Base-by-base conservation (phyloP, 202 grass and related monocot species). In the Carex arenaria region DNA sequence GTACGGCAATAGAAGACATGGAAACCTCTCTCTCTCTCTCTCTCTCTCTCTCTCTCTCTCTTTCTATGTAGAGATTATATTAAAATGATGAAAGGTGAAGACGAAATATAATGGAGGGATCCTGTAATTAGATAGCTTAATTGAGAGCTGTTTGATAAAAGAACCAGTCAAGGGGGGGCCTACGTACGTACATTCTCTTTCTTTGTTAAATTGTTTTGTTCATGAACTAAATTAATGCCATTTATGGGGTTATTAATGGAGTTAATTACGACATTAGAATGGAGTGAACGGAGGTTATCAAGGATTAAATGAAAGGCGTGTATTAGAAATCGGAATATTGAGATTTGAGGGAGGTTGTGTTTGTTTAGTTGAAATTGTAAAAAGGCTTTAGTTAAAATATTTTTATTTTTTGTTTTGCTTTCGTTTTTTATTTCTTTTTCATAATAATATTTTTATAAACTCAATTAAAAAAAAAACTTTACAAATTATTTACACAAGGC, bases 1-100 rank as follows among this genome's bases (percentile, higher is more conserved):
- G 96, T 22, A 95, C 78, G 0, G 85, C 85, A 79, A 93, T 90
- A 82, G 89, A 92, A 38, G 93, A 91, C 96, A 98, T 98, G 78
- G 74, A 54, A 83, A 1, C 10, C 45, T 47, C 45, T 47, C 5
- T 20, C 36, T 18, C n/a, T 5, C 54, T 61, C 53, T 73, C 18
- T 75, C 56, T 57, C 52, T 66, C 38, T 76, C 49, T 76, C 72
- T 76, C 4, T 64, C 36, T 38, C 34, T 36, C 34, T 36, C 34
- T 36, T 4, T 36, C 38, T 40, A 40, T 40, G 38, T 40, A 3
- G 12, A 72, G 68, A 18, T 77, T 59, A 40, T 18, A 31, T 31
- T 75, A 28, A 30, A 4, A 54, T 45, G 20, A 55, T 55, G 49
- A 23, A 75, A 75, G 71, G 11, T 54, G 80, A 61, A 22, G 54